Percentiles rank a stretch among this genome's conserved stretches.
Evolutionary conservation across 2,329 filamentous ascomycete genomes (phyloP).

Genomic region (Sporothrix globosa): DNA sequence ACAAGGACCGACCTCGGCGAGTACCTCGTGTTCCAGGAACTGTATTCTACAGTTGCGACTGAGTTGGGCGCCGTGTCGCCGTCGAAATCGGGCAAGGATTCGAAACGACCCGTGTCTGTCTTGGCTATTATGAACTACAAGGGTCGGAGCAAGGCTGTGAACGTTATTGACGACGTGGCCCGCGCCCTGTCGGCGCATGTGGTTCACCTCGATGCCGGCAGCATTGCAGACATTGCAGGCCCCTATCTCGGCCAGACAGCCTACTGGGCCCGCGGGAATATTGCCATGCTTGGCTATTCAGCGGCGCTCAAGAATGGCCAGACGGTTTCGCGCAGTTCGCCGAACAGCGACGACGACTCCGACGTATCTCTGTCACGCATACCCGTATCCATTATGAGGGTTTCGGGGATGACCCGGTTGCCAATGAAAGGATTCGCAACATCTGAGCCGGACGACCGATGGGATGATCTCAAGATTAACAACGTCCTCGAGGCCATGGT

Average conservation of each 20-base stretch:
- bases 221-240: slow-evolving; percentile 70
- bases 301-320: slow-evolving; percentile 60
- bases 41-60: slow-evolving; percentile 42
- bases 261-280: slow-evolving; percentile 53
- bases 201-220: slow-evolving; percentile 68
- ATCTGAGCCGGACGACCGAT: slow-evolving; percentile 52
- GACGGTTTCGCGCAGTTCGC: slow-evolving; percentile 47
- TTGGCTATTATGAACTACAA: slow-evolving; percentile 45
- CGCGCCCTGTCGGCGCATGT: slow-evolving; percentile 63
- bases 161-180: slow-evolving; percentile 42
- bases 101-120: slow-evolving; percentile 44
- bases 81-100: slow-evolving; percentile 35
- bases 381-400: slow-evolving; percentile 33
- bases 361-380: slow-evolving; percentile 38
- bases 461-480: slow-evolving; percentile 65
- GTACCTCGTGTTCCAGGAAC: slow-evolving; percentile 41
- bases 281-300: slow-evolving; percentile 61
- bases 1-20: slow-evolving; percentile 34
- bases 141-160: slow-evolving; percentile 39
- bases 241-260: slow-evolving; percentile 67
- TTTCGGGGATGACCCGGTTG: slow-evolving; percentile 26
- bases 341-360: slow-evolving; percentile 44
- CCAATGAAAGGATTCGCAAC: slow-evolving; percentile 38
- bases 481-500: slow-evolving; percentile 62
- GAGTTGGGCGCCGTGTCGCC: slow-evolving; percentile 41